These are phyloP conservation scores for Chaetomidium leptoderma DNA, from an alignment of 495 filamentous ascomycete species.

Conservation along the genomic window DNA sequence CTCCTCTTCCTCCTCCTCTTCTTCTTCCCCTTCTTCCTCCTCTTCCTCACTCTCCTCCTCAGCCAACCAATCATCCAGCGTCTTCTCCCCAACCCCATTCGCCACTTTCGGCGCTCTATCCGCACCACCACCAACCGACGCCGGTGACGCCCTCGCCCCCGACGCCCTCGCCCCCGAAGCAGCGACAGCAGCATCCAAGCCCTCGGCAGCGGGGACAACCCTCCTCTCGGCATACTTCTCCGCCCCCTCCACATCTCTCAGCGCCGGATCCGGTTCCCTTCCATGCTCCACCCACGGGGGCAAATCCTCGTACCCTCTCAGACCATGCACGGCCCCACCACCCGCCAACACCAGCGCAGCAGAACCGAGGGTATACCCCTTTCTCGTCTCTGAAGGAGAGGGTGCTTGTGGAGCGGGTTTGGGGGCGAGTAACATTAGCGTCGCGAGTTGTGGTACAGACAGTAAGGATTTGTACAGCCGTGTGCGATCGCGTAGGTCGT, in stretches of 20 bases:
- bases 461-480: conserved; percentile 83
- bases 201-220: conserved; percentile 57
- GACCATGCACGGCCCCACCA: conserved; percentile 62
- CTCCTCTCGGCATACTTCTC: conserved; percentile 38
- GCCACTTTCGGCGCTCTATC: conserved; percentile 43
- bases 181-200: conserved; percentile 57
- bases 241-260: conserved; percentile 54
- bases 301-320: conserved; percentile 70
- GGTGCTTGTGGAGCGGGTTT: conserved; percentile 88
- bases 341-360: conserved; percentile 78
- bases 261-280: conserved; percentile 67
- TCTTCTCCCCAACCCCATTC: conserved; percentile 57
- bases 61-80: conserved; percentile 83
- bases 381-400: conserved; percentile 75
- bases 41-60: conserved; percentile 54
- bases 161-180: too few species aligned
- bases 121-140: conserved; percentile 51
- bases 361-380: conserved; percentile 72
- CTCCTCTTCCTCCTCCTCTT: conserved; percentile 46
- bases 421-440: conserved; percentile 82
- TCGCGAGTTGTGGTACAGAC: conserved; percentile 76
- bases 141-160: conserved; percentile 52
- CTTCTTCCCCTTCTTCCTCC: conserved; percentile 37
- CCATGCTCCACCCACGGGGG: conserved; percentile 82
- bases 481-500: conserved; percentile 87